A percentile compares a stretch with the other conserved stretches of the same genome.
Conservation (phyloP, 164 flowering plant species). For the Magnolia officinalis region DNA sequence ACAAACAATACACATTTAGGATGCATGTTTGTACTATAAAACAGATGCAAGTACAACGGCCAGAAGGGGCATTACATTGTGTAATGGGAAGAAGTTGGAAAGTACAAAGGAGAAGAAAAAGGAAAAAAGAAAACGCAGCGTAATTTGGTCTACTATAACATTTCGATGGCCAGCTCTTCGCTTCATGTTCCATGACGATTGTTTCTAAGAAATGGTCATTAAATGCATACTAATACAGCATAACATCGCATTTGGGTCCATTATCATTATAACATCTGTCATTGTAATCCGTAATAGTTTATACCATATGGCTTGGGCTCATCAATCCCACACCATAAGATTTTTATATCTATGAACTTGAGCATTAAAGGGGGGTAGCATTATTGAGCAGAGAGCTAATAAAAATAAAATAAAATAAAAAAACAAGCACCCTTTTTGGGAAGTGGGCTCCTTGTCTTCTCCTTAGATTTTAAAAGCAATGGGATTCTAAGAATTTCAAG, state of each 20-base stretch:
- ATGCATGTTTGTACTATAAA: no score
- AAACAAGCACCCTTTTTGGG: slow-evolving; percentile 18
- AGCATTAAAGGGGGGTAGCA: slow-evolving; percentile 11
- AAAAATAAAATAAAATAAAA: slow-evolving; percentile 2
- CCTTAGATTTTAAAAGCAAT: slow-evolving; percentile 13
- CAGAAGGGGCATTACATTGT: not conserved
- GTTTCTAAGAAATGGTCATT: not conserved
- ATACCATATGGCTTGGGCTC: slow-evolving; percentile 28
- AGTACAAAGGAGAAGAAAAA: no score
- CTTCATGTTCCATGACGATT: not conserved
- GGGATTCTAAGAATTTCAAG: slow-evolving; percentile 28
- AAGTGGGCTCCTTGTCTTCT: slow-evolving; percentile 20
- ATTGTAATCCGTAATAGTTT: slow-evolving; percentile 1
- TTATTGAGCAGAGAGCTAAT: not conserved
- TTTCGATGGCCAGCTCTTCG: not conserved
- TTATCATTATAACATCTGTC: no score
- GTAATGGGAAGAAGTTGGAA: not conserved
- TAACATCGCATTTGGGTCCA: not conserved
- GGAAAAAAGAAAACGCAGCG: no score
- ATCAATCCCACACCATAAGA: slow-evolving; percentile 36
- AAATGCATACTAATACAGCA: not conserved
- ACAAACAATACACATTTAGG: no score
- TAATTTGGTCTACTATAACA: not conserved
- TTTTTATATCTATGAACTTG: slow-evolving; percentile 28
- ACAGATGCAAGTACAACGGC: no score